Evolutionary conservation across 352 stramenopile species (phyloP).

Genomic region (Phytophthora foliorum): DNA sequence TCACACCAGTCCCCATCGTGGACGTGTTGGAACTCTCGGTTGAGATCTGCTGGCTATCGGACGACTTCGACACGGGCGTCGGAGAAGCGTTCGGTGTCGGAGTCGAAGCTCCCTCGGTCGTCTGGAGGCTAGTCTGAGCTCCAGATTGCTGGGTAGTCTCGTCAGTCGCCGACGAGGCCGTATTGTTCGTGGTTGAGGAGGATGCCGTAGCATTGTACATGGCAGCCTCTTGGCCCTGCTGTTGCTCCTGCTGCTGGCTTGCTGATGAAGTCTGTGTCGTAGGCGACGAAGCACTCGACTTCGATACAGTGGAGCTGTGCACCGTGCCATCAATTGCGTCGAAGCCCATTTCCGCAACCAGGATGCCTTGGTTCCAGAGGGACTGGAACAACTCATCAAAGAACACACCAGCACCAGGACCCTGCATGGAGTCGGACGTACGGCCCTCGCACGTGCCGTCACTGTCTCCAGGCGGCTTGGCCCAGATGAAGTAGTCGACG

Average conservation of each 20-base stretch:
- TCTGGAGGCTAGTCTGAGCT: conserved; percentile 16
- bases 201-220: conserved; percentile 24
- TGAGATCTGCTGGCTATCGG: conserved; percentile 30
- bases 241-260: conserved; percentile 10
- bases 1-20: conserved; percentile 33
- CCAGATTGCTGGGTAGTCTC: conserved; percentile 20
- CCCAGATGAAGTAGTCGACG: conserved; percentile 82
- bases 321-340: conserved; percentile 48
- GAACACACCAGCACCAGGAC: conserved; percentile 63
- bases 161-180: conserved; percentile 10
- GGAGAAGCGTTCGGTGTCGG: conserved; percentile 1
- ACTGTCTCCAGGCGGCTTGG: conserved; percentile 73
- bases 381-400: conserved; percentile 64
- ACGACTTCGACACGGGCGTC: conserved; percentile 21
- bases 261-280: conserved; percentile 15
- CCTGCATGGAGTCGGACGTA: conserved; percentile 58
- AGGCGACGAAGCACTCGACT: conserved; percentile 19
- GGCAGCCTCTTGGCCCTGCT: conserved; percentile 5
- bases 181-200: conserved; percentile 1
- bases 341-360: conserved; percentile 56
- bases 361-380: conserved; percentile 78
- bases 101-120: conserved; percentile 3
- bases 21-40: conserved; percentile 40
- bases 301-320: conserved; percentile 17
- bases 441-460: conserved; percentile 62